Base-by-base conservation (phyloP, 1,139 yeast species). In the Protomyces arabidopsidicola region DNA sequence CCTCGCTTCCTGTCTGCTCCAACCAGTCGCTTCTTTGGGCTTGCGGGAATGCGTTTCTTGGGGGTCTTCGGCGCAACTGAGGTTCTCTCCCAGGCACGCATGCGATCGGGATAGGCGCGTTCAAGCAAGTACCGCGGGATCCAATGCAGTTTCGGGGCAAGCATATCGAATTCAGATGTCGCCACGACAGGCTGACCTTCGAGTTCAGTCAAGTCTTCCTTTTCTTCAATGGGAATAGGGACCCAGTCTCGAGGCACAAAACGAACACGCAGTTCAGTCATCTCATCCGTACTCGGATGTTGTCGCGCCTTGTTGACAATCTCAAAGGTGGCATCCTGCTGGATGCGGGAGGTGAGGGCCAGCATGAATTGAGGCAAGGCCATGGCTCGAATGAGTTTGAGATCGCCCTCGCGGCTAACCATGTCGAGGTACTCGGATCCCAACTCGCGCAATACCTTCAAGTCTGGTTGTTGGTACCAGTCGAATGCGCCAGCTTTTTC, bases 321-420 rank as follows among this genome's bases (percentile, higher is more conserved):
- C 4, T 42, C 42, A 18, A 20, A 39, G 18, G 42, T 36, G 1
- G 42, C 42, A 5, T 12, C 42, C 16, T 16, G 36, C 9, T 18
- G n/a, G 8, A 14, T 52, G 42, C 42, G 18, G 5, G 55, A 31
- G 2, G 10, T 24, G 6, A 36, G 22, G 18, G 39, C n/a, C 20
- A 10, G 51, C 18, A 59, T 48, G 12, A 63, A 14, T 10, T 38
- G 16, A 12, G 61, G 53, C 22, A 55, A 65, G 14, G 66, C 48
- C 20, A 65, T 12, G 9, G 58, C 55, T n/a, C 53, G 39, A n/a
- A 55, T 36, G 31, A 64, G 45, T 45, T 45, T 48, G 22, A 36
- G 31, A 24, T 50, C 52, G 3, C 66, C 66, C 2, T 36, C 38
- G 9, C 36, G 38, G 12, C 53, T 59, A 6, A 36, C 45, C 60